Percentiles rank a stretch among this genome's conserved stretches.
Conservation (phyloP, 768 basidiomycete species). For the Neoboletus subvelutipes region DNA sequence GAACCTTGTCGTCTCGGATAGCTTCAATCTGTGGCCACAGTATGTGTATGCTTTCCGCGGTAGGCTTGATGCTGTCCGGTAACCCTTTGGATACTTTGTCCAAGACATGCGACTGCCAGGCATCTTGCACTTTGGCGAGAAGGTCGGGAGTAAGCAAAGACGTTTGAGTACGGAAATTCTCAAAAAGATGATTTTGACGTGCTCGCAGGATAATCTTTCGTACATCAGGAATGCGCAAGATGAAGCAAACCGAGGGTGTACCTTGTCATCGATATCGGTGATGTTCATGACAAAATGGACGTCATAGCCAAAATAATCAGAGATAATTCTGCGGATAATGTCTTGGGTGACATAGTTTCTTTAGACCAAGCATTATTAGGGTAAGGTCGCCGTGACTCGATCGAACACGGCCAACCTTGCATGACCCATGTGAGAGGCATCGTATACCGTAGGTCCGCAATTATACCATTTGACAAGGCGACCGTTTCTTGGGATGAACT, state of each 20-base stretch:
- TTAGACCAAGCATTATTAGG: constrained; percentile 4
- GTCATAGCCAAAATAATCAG: constrained; percentile 96
- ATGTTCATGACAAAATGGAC: constrained; percentile 99
- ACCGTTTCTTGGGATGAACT: constrained; percentile 69
- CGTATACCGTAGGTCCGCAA: constrained; percentile 98
- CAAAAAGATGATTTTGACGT: constrained; percentile 72
- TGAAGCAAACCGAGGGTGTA: constrained; percentile 13
- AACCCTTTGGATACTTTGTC: constrained; percentile 66
- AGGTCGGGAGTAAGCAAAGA: constrained; percentile 55
- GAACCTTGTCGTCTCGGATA: constrained; percentile 51
- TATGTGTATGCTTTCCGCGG: constrained; percentile 47
- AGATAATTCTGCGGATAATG: constrained; percentile 64
- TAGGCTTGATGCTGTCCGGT: constrained; percentile 46
- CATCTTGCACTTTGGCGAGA: constrained; percentile 51
- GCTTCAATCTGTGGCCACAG: constrained; percentile 55
- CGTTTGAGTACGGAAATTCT: constrained; percentile 58
- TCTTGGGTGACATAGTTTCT: constrained; percentile 72
- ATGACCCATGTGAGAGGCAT: constrained; percentile 98
- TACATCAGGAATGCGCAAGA: constrained; percentile 5
- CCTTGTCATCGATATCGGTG: constrained; percentile 99
- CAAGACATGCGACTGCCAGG: constrained; percentile 66
- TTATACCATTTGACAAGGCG: constrained; percentile 96
- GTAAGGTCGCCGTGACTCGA: background rate
- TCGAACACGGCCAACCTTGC: constrained; percentile 63
- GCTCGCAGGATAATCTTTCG: constrained; percentile 89